Evolutionary conservation across 352 stramenopile genomes (phyloP).

Genomic region (Pythium utonaiense): DNA sequence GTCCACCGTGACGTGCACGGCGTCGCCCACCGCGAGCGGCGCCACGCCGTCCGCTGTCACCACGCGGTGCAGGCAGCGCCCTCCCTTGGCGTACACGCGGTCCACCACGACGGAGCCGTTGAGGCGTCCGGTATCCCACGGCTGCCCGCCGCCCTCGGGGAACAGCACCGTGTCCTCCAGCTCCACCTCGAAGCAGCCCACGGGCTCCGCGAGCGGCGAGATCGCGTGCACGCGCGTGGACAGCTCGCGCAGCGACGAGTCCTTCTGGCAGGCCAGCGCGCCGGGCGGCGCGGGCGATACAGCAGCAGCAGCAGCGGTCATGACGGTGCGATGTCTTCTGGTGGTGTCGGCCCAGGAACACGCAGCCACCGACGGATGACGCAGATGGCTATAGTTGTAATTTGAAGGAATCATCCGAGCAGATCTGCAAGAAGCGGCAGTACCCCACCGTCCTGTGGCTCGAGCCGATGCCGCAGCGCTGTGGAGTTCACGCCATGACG

Average conservation of each 20-base stretch:
- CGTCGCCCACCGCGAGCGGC: slow-evolving; percentile 40
- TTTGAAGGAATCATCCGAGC: background rate
- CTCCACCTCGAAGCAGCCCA: slow-evolving; percentile 53
- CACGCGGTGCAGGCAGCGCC: slow-evolving; percentile 61
- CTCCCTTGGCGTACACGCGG: slow-evolving; percentile 62
- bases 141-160: slow-evolving; percentile 83
- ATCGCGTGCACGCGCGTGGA: slow-evolving; percentile 45
- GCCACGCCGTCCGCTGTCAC: slow-evolving; percentile 18
- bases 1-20: slow-evolving; percentile 58
- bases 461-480: background rate
- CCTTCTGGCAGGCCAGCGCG: slow-evolving; percentile 55
- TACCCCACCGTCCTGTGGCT: too few species aligned
- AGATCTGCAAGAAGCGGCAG: slow-evolving; percentile 2
- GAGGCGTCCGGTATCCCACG: slow-evolving; percentile 73
- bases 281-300: slow-evolving; percentile 32
- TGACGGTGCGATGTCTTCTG: background rate
- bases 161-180: slow-evolving; percentile 82
- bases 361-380: too few species aligned
- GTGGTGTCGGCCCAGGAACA: too few species aligned
- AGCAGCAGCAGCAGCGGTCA: slow-evolving; percentile 1
- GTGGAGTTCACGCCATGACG: background rate
- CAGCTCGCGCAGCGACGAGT: slow-evolving; percentile 59
- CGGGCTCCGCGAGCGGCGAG: slow-evolving; percentile 29
- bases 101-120: slow-evolving; percentile 38
- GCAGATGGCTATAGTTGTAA: background rate